Evolutionary conservation across 257 asterid genomes (phyloP).

Genomic region (Scutellaria barbata): DNA sequence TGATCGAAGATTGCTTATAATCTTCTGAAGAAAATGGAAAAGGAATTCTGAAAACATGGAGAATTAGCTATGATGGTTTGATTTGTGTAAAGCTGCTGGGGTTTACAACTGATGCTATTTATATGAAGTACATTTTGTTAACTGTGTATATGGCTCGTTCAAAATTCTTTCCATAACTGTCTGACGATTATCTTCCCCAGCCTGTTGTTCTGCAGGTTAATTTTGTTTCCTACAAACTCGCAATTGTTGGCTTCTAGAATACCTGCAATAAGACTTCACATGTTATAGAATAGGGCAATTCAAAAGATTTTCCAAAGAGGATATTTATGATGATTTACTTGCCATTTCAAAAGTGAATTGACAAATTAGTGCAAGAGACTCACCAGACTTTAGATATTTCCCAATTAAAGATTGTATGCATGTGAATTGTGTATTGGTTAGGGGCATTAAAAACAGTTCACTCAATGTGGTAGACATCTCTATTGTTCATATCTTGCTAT

Average conservation of each 20-base stretch:
- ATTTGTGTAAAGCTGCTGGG: slow-evolving; percentile 29
- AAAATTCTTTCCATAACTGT: slow-evolving; percentile 6
- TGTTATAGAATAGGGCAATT: not conserved
- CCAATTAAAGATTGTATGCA: too few relatives aligned
- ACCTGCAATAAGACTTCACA: not conserved
- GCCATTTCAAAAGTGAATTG: not conserved
- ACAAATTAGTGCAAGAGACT: not conserved
- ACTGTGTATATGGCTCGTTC: slow-evolving; percentile 31
- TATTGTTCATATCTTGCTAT: too few relatives aligned
- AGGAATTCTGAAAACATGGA: slow-evolving; percentile 6
- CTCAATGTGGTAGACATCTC: too few relatives aligned
- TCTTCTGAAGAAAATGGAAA: slow-evolving; percentile 4
- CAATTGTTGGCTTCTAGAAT: not conserved
- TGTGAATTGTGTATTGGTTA: too few relatives aligned
- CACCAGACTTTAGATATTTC: too few relatives aligned
- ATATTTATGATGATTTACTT: not conserved
- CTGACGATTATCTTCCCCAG: not conserved
- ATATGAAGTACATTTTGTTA: slow-evolving; percentile 19
- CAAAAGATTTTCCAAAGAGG: not conserved
- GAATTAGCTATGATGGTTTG: slow-evolving; percentile 11
- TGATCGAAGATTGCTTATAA: slow-evolving; percentile 19
- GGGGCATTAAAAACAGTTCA: too few relatives aligned
- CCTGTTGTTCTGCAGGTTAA: slow-evolving; percentile 2
- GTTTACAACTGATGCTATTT: slow-evolving; percentile 17
- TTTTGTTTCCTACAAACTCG: not conserved